A percentile compares a stretch with the other conserved stretches of the same genome.
Evolutionary conservation across 106 monocot species (phyloP).

Genomic region (Acanthochlamys bracteata): DNA sequence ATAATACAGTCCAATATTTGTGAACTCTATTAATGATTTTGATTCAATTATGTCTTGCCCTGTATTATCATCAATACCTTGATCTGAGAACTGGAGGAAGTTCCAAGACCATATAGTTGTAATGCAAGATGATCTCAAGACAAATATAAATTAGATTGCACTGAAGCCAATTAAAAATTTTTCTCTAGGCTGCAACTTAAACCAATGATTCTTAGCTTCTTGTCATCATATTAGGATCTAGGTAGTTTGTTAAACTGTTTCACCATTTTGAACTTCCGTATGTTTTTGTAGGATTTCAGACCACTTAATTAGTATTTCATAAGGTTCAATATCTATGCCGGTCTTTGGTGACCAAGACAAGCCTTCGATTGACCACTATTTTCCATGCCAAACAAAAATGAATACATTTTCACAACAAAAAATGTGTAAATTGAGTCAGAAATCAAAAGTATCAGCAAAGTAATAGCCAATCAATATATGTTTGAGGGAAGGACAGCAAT

Average conservation of each 20-base stretch:
- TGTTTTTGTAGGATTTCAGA: slow-evolving; percentile 2
- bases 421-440: too few species aligned
- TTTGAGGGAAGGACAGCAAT: too few species aligned
- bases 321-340: slow-evolving; percentile 1
- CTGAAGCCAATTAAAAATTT: not conserved
- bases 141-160: not conserved
- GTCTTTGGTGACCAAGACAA: slow-evolving; percentile 2
- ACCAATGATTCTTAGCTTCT: not conserved
- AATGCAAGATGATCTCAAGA: slow-evolving; percentile 7
- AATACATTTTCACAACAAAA: too few species aligned
- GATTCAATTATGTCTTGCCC: slow-evolving; percentile 6
- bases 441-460: too few species aligned
- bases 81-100: not conserved
- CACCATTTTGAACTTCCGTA: slow-evolving; percentile 4
- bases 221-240: slow-evolving; percentile 1
- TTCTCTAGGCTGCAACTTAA: too few species aligned
- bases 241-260: not conserved
- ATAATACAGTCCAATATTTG: too few species aligned
- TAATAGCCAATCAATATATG: too few species aligned
- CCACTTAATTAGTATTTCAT: slow-evolving; percentile 6
- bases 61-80: not conserved
- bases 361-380: too few species aligned
- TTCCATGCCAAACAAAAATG: too few species aligned
- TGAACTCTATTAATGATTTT: not conserved
- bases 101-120: not conserved